Evolutionary conservation across 148 eudicot genomes (phyloP), one percentile per base, ranked within the genome.

Genomic region (Heliamphora exappendiculata): DNA sequence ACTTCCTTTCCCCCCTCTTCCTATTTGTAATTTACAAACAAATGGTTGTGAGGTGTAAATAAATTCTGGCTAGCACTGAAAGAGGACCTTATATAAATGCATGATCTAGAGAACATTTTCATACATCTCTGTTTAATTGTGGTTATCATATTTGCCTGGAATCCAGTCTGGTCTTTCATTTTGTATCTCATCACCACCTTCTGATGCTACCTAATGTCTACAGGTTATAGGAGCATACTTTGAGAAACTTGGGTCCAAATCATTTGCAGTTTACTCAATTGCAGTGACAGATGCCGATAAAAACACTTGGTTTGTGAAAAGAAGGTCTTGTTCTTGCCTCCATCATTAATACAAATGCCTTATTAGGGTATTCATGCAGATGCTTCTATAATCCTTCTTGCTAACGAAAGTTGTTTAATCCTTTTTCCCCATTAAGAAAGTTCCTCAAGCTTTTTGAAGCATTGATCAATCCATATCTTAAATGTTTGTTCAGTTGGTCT

Each of bases 181-280:
- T 64, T 22, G 36, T 22, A 55, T 54, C 13, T 41, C 57, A 7
- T 41, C 71, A 39, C 16, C 47, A 74, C 63, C 29, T 54, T 67
- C 76, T 79, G 73, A 57, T 29, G 5, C 33, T 53, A 55, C 36
- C 45, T 41, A 28, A 29, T 62, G 37, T 50, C 39, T 50, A 47
- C 93, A 95, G 99, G 97, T 92, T 74, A 55, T 91, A 51, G 97
- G 99, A 73, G 97, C 97, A 60, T 93, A 86, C 84, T 95, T 92
- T 81, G 97, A 95, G 89, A 88, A 89, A 80, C 84, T 85, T 78
- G 96, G 87, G 33, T 91, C 99, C 80, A 95, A 89, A 77, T 92
- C 99, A 64, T 95, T 95, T 88, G 97, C 99, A 41, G 97, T 95
- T 67, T 95, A 95, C 82, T 88, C 94, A 51, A 87, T 95, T 81